A percentile compares a stretch with the other conserved stretches of the same genome.
Conservation (phyloP, 768 basidiomycete species). For the Boletus bicolor region DNA sequence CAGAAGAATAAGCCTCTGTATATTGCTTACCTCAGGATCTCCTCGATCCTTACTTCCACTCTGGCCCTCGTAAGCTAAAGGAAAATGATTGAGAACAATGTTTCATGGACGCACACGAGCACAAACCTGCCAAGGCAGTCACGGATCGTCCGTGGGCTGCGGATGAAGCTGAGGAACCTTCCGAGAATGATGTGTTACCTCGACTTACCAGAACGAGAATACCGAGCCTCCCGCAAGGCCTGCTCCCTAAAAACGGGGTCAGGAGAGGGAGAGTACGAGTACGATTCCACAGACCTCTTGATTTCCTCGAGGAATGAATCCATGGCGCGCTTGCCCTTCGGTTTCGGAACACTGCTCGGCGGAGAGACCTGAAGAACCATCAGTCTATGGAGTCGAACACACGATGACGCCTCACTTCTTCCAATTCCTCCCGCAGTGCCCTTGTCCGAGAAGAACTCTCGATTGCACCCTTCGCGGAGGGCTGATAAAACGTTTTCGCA, state of each 20-base stretch:
- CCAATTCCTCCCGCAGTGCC: constrained; percentile 32
- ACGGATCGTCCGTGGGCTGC: constrained; percentile 71
- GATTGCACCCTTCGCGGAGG: constrained; percentile 32
- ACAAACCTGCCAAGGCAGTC: constrained; percentile 83
- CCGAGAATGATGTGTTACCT: not conserved
- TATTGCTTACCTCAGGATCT: constrained; percentile 68
- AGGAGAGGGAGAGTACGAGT: not conserved
- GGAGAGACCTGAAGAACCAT: constrained; percentile 50
- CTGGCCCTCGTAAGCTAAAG: constrained; percentile 79
- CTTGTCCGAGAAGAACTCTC: constrained; percentile 32
- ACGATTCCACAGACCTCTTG: constrained; percentile 60
- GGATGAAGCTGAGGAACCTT: constrained; percentile 2
- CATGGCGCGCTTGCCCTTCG: constrained; percentile 95
- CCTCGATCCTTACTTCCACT: constrained; percentile 88
- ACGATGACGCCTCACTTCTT: constrained; percentile 29
- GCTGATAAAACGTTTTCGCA: constrained; percentile 39
- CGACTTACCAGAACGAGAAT: constrained; percentile 59
- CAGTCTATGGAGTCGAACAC: not conserved
- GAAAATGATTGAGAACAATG: not conserved
- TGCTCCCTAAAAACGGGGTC: constrained; percentile 67
- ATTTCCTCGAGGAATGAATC: constrained; percentile 95
- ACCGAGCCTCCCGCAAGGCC: constrained; percentile 83
- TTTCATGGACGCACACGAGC: not conserved
- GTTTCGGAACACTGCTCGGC: constrained; percentile 54
- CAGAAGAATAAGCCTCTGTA: not conserved